These are phyloP conservation scores for Alternaria sp. DNA, from an alignment of 2,329 filamentous ascomycete species.

Conservation along the genomic window DNA sequence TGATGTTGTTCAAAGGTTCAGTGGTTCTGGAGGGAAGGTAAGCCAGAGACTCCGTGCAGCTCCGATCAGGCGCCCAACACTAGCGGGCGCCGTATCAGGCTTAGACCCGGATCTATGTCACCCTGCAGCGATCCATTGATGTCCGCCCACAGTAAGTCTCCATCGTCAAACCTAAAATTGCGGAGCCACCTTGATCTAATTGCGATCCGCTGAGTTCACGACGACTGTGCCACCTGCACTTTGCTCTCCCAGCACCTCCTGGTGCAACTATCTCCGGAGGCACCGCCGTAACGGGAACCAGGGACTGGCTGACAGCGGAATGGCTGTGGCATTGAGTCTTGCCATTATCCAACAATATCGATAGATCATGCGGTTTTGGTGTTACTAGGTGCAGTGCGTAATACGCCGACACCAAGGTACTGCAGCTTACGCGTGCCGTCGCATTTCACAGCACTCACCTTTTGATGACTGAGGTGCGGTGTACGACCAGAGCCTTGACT, in stretches of 20 bases:
- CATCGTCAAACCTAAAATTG: conserved; percentile 1
- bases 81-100: not conserved
- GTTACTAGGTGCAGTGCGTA: not conserved
- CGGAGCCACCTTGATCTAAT: not conserved
- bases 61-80: not conserved
- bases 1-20: not conserved
- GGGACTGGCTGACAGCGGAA: not conserved
- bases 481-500: not conserved
- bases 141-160: not conserved
- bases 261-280: not conserved
- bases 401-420: not conserved
- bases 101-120: not conserved
- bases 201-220: not conserved
- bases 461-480: not conserved
- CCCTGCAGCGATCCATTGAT: conserved; percentile 9
- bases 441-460: not conserved
- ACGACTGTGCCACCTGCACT: not conserved
- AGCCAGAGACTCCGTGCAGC: not conserved
- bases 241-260: not conserved
- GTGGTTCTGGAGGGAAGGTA: not conserved
- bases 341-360: not conserved
- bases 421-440: not conserved
- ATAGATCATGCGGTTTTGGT: not conserved
- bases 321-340: not conserved
- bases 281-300: not conserved